Base-by-base conservation (phyloP, 2,329 filamentous ascomycete genomes). In the Leptographium flavum region DNA sequence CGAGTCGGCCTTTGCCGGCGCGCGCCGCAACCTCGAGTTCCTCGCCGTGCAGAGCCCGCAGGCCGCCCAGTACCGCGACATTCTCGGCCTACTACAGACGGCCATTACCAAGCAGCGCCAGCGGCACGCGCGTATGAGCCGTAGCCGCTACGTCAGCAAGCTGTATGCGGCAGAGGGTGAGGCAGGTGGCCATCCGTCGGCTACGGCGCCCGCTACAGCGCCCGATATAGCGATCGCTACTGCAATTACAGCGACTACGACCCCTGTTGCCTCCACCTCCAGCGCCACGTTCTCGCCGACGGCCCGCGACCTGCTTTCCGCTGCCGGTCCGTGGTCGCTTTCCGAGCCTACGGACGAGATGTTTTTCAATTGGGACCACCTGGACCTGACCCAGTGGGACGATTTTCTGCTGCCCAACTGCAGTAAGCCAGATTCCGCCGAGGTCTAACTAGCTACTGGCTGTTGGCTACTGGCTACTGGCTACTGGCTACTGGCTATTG, bases 101-200 rank as follows among this genome's bases (percentile, higher is more conserved):
- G 51, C 53, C 28, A 52, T 52, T 9, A 40, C 47, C 9, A 51
- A 44, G 14, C 43, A 46, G 40, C 46, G 46, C 6, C 38, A 31
- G 25, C 39, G 33, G 5, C 19, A 36, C 47, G 69, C 69, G 0
- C 66, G 71, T 41, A 56, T 60, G 6, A 63, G 65, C 0, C 55
- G 64, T 2, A 63, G 66, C 1, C 55, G 64, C 1, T 64, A 71
- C 27, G 33, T 45, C 50, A 37, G 39, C 33, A 32, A 35, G n/a
- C 33, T 46, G 1, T 22, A 36, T 22, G 33, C 33, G 11, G 22
- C 33, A 3, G 33, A 21, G 17, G 10, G 7, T n/a, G n/a, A n/a
- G n/a, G n/a, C n/a, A n/a, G n/a, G n/a, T n/a, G n/a, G n/a, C n/a
- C n/a, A n/a, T n/a, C n/a, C n/a, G n/a, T n/a, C n/a, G n/a, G n/a